Conservation (phyloP, 2,329 filamentous ascomycete species). For the Orbilia brochopaga region DNA sequence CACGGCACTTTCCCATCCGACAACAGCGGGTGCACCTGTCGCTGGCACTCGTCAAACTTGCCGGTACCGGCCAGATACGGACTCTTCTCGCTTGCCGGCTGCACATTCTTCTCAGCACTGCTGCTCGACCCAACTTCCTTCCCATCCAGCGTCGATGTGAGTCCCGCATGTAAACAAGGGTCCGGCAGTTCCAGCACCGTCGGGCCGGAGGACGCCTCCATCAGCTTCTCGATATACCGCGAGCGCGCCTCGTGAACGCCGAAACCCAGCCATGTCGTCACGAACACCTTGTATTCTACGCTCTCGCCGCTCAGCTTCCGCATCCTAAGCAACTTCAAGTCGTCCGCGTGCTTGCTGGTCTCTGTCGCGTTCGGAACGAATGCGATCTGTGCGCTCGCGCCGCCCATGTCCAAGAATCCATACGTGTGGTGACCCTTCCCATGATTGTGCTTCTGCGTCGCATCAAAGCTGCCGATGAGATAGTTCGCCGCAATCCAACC, state of each 20-base stretch:
- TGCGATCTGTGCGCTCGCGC: constrained; percentile 95
- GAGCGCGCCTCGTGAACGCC: constrained; percentile 92
- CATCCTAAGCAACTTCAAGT: constrained; percentile 83
- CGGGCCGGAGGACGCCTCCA: constrained; percentile 68
- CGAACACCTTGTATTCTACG: constrained; percentile 86
- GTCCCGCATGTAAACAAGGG: constrained; percentile 82
- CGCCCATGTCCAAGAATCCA: constrained; percentile 97
- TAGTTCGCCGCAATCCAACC: constrained; percentile 99
- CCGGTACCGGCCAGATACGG: constrained; percentile 79
- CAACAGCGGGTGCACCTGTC: constrained; percentile 80
- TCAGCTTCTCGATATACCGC: constrained; percentile 79
- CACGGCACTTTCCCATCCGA: constrained; percentile 86
- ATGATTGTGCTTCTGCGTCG: constrained; percentile 74
- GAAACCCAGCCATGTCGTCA: constrained; percentile 95
- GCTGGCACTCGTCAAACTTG: constrained; percentile 81
- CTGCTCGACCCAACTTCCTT: constrained; percentile 58
- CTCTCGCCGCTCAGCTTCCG: constrained; percentile 79
- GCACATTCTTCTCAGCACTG: constrained; percentile 55
- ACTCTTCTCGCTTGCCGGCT: constrained; percentile 56
- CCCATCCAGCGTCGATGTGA: constrained; percentile 77
- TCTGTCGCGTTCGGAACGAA: constrained; percentile 95
- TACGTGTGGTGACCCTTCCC: constrained; percentile 92
- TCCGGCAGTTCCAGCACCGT: constrained; percentile 76
- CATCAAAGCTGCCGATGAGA: constrained; percentile 85
- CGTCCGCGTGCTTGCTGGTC: constrained; percentile 83